A percentile compares a stretch with the other conserved stretches of the same genome.
phyloP scores from a whole-genome alignment of 2,329 filamentous ascomycete species.

The Didymella sp. region DNA sequence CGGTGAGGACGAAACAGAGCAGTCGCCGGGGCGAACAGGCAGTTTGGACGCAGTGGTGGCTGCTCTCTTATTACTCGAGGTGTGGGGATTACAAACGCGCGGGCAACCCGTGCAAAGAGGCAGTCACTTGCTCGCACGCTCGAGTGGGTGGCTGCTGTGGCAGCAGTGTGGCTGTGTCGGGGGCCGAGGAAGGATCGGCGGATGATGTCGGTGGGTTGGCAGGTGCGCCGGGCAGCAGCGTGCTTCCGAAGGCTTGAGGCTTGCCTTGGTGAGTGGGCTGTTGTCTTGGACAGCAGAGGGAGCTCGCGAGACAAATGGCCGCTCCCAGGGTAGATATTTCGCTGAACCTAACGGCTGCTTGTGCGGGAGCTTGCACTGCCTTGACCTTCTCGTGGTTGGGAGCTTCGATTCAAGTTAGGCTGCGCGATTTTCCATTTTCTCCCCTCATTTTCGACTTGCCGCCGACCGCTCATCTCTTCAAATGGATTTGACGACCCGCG shows the following conservation, averaged over 20 bases:
- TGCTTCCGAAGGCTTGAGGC: slow-evolving; percentile 15
- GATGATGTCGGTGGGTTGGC: slow-evolving; percentile 20
- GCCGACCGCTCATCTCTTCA: slow-evolving; percentile 18
- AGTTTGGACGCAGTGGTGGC: not conserved
- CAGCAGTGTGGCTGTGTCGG: slow-evolving; percentile 21
- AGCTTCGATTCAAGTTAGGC: slow-evolving; percentile 20
- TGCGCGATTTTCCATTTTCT: slow-evolving; percentile 22
- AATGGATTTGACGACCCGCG: slow-evolving; percentile 12
- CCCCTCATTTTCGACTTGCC: slow-evolving; percentile 19
- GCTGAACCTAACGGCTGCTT: slow-evolving; percentile 17
- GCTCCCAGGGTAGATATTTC: slow-evolving; percentile 16
- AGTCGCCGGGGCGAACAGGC: slow-evolving; percentile 13
- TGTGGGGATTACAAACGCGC: slow-evolving; percentile 15
- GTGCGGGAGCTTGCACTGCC: slow-evolving; percentile 23
- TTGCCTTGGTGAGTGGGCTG: slow-evolving; percentile 14
- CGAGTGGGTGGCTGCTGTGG: slow-evolving; percentile 14
- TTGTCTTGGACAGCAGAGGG: slow-evolving; percentile 17
- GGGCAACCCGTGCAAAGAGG: slow-evolving; percentile 13
- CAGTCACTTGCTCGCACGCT: slow-evolving; percentile 10
- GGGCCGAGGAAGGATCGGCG: slow-evolving; percentile 18
- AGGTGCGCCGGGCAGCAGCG: slow-evolving; percentile 19
- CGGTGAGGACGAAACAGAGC: slow-evolving; percentile 27
- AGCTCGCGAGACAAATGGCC: slow-evolving; percentile 13
- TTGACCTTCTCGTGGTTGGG: slow-evolving; percentile 19
- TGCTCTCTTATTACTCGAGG: slow-evolving; percentile 7